Evolutionary conservation across 1,284 basidiomycete genomes (phyloP).

Genomic region (Sanguinoderma infundibulare): DNA sequence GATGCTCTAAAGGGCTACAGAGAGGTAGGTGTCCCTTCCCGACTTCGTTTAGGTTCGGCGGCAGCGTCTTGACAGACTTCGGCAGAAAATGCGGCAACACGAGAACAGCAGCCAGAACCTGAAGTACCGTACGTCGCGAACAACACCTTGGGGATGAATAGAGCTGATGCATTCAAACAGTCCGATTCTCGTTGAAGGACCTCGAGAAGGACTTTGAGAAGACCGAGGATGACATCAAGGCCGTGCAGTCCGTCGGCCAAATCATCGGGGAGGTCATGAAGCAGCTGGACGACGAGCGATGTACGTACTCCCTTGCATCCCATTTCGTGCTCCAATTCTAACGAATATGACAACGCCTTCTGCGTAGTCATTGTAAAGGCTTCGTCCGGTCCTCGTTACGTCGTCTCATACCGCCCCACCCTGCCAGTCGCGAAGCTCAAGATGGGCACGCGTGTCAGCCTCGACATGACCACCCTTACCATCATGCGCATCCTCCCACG

Average conservation of each 20-base stretch:
- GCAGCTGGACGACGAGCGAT: constrained; percentile 97
- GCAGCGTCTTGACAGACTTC: neutral
- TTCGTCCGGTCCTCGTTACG: constrained; percentile 97
- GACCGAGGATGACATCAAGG: constrained; percentile 99
- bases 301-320: constrained; percentile 51
- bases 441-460: constrained; percentile 91
- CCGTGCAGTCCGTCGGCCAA: constrained; percentile 98
- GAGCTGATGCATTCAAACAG: neutral
- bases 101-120: constrained; percentile 82
- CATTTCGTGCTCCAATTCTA: neutral
- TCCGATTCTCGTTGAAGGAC: constrained; percentile 81
- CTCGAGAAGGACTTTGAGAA: constrained; percentile 91
- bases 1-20: constrained; percentile 34
- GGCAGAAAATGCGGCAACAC: constrained; percentile 91
- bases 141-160: neutral
- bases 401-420: constrained; percentile 96
- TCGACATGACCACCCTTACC: constrained; percentile 99
- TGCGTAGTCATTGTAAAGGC: constrained; percentile 96
- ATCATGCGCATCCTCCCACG: constrained; percentile 98
- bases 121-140: constrained; percentile 74
- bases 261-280: constrained; percentile 99
- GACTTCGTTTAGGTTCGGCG: neutral
- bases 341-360: too few species aligned
- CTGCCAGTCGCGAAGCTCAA: constrained; percentile 95
- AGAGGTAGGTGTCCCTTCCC: constrained; percentile 20